Percentiles rank a stretch among this genome's conserved stretches.
These are phyloP conservation scores for Dimargaris xerosporica DNA, from an alignment of 192 early-diverging fungal genomes.

Conservation along the genomic window DNA sequence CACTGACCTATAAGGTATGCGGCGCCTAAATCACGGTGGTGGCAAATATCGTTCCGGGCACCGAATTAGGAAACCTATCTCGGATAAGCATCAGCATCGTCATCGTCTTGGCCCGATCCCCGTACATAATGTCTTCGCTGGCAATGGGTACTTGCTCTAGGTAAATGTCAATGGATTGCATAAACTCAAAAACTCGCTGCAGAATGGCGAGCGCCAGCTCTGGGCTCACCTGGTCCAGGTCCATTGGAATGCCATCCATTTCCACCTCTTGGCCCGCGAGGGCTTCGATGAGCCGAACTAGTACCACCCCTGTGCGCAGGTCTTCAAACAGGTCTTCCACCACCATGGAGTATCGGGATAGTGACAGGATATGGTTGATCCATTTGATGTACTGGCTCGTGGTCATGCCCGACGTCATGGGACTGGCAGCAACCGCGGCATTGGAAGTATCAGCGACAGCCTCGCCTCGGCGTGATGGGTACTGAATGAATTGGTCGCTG, in stretches of 20 bases:
- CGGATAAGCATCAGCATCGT: background rate
- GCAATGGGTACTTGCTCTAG: background rate
- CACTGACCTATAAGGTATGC: background rate
- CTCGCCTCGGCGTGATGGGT: background rate
- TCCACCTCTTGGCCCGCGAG: background rate
- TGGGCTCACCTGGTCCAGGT: too few relatives aligned
- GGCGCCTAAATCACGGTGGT: background rate
- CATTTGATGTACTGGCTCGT: background rate
- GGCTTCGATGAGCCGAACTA: background rate
- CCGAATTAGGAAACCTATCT: conserved; percentile 11
- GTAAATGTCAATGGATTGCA: background rate
- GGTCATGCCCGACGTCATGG: background rate
- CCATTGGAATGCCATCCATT: background rate
- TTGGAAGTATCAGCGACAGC: background rate
- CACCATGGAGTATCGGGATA: background rate
- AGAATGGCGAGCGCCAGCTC: background rate
- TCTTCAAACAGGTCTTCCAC: background rate
- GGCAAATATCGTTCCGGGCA: conserved; percentile 7
- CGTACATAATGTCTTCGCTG: background rate
- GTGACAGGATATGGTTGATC: conserved; percentile 8
- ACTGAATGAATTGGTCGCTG: too few relatives aligned
- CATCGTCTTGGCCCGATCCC: background rate
- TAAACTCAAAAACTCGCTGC: background rate
- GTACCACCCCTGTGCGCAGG: background rate
- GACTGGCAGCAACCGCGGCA: background rate